Conservation (phyloP, 1,284 basidiomycete species). For the Boletus sp. region DNA sequence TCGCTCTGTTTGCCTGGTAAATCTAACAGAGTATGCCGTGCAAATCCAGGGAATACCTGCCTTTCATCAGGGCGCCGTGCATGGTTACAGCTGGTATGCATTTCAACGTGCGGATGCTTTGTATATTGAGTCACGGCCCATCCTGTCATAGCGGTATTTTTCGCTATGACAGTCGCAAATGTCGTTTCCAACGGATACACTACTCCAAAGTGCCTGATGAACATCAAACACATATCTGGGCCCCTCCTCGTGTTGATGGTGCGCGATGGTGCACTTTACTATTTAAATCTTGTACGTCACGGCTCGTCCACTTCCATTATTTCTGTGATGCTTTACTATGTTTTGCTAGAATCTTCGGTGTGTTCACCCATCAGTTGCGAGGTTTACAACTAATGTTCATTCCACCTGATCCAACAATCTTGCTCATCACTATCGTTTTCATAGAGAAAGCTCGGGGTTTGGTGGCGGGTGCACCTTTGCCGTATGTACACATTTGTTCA, state of each 20-base stretch:
- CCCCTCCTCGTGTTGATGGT: constrained; percentile 4
- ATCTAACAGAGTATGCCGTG: too few relatives aligned
- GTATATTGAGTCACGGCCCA: not conserved
- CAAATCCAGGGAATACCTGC: not conserved
- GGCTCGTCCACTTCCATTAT: not conserved
- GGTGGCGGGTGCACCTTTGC: not conserved
- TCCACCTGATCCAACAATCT: not conserved
- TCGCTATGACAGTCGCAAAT: constrained; percentile 4
- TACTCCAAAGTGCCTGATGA: not conserved
- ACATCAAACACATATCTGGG: not conserved
- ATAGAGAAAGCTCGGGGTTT: not conserved
- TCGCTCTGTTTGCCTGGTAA: not conserved
- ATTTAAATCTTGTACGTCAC: constrained; percentile 2
- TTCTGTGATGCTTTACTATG: not conserved
- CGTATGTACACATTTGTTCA: not conserved
- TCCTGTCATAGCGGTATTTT: not conserved
- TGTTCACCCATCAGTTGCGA: not conserved
- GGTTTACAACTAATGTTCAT: not conserved
- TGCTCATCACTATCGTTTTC: not conserved
- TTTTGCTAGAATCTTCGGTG: not conserved
- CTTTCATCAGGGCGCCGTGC: constrained; percentile 1
- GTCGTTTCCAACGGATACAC: not conserved
- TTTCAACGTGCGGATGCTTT: too few relatives aligned
- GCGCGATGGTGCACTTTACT: constrained; percentile 8
- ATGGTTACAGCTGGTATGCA: constrained; percentile 1